Evolutionary conservation across 371 early-diverging fungal species (phyloP), one percentile per base, ranked within the genome.

Genomic region (Entomophthora muscae): DNA sequence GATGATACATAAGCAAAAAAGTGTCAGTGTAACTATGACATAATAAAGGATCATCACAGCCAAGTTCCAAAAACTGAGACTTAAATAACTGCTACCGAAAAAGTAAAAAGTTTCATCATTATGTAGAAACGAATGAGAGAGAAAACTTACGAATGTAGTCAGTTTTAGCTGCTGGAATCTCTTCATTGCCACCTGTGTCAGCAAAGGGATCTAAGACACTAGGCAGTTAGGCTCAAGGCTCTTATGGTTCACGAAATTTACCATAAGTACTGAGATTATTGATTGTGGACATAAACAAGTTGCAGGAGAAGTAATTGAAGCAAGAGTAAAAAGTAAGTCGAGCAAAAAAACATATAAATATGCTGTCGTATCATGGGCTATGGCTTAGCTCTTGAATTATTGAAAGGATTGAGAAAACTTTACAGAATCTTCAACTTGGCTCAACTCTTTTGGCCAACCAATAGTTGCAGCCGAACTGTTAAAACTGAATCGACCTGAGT

Each of bases 1-100:
- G n/a, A n/a, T 32, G 30, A 52, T n/a, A 60, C 24, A 13, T 26
- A 30, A 52, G 28, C 30, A 32, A 23, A n/a, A 59, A 31, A 31
- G 52, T 23, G 57, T 63, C 63, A 63, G 63, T 63, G 63, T 63
- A 63, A 63, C 63, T 63, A 63, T 63, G 63, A 63, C 63, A 30
- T 54, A 12, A 53, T 54, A 61, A 61, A 54, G 42, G 61, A 24
- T 28, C 32, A 29, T 27, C 32, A 32, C 51, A 53, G 32, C 33
- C 22, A 30, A 30, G 3, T 53, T 32, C 42, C 32, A 59, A 29
- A 52, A 24, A 55, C 58, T 53, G 53, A 29, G 22, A 27, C 52
- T 55, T 31, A 57, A 52, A n/a, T n/a, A n/a, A n/a, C n/a, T n/a
- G n/a, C n/a, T n/a, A n/a, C n/a, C n/a, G n/a, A n/a, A n/a, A n/a